Evolutionary conservation across 495 filamentous ascomycete genomes (phyloP).

Genomic region (Elaphomyces granulatus): DNA sequence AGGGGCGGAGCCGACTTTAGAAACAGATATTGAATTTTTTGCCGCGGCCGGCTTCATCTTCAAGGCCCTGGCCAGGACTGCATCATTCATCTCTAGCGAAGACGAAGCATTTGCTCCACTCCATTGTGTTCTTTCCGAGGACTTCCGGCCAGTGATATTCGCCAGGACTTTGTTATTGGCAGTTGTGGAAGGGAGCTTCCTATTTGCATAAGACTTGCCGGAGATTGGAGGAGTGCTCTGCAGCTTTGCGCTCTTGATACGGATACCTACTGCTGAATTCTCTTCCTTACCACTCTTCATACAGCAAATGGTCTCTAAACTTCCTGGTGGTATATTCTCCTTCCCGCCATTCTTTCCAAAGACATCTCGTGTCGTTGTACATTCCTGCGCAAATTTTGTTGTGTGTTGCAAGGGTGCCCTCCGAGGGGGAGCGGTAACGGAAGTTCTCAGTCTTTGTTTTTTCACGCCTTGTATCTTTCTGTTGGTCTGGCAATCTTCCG

Average conservation of each 20-base stretch:
- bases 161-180: not conserved
- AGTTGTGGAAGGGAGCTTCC: not conserved
- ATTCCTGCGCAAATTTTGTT: conserved; percentile 19
- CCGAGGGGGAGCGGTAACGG: conserved; percentile 15
- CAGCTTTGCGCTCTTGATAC: not conserved
- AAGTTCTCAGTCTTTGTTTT: conserved; percentile 19
- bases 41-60: not conserved
- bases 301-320: not conserved
- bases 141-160: not conserved
- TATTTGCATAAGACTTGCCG: not conserved
- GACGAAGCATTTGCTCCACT: not conserved
- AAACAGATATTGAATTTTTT: not conserved
- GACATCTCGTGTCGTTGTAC: conserved; percentile 17
- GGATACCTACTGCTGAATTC: not conserved
- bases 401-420: conserved; percentile 26
- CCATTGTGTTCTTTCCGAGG: not conserved
- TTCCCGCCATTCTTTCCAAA: conserved; percentile 32
- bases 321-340: conserved; percentile 33
- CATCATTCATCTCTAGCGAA: not conserved
- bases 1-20: not conserved
- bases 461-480: conserved; percentile 14
- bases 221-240: not conserved
- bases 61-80: too few species aligned
- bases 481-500: conserved; percentile 13
- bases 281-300: not conserved